Percentiles rank a stretch among this genome's conserved stretches.
phyloP scores from a whole-genome alignment of 768 basidiomycete genomes.

The Termitomyces bulborhizus region DNA sequence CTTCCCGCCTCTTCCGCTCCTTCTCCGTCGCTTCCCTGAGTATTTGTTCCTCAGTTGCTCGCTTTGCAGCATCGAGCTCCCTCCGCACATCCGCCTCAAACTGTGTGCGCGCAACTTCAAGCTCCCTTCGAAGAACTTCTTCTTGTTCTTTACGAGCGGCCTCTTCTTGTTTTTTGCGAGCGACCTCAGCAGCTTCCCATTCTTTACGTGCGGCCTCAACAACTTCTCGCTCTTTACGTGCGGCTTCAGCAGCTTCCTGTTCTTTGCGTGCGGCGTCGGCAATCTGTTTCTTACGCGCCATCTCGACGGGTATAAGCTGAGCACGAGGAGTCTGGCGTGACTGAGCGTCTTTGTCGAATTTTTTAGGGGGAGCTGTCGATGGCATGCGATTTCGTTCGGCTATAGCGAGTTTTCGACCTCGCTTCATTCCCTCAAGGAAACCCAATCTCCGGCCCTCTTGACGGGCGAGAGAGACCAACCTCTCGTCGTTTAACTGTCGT shows the following conservation, averaged over 20 bases:
- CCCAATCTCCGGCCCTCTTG: constrained; percentile 48
- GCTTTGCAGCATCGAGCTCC: not conserved
- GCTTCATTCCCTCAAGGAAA: constrained; percentile 42
- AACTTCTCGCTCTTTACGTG: not conserved
- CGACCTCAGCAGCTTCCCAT: not conserved
- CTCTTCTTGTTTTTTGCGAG: not conserved
- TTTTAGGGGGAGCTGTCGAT: constrained; percentile 11
- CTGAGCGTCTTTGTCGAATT: not conserved
- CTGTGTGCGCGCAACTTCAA: too few relatives aligned
- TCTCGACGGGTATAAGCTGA: not conserved
- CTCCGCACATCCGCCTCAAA: not conserved
- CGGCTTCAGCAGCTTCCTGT: not conserved
- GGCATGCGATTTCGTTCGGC: constrained; percentile 7
- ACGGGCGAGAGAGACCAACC: constrained; percentile 39
- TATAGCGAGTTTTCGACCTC: constrained; percentile 29
- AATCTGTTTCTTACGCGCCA: not conserved
- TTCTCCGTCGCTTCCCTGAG: constrained; percentile 2
- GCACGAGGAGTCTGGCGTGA: not conserved
- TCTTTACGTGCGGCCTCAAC: not conserved
- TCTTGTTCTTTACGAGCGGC: not conserved
- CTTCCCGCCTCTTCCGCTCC: constrained; percentile 6
- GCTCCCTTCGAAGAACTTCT: too few relatives aligned
- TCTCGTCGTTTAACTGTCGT: constrained; percentile 52
- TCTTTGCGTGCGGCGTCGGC: not conserved
- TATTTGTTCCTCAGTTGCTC: not conserved